These are phyloP conservation scores for Chlorella vulgaris DNA, from an alignment of 139 green algal species.

Conservation along the genomic window DNA sequence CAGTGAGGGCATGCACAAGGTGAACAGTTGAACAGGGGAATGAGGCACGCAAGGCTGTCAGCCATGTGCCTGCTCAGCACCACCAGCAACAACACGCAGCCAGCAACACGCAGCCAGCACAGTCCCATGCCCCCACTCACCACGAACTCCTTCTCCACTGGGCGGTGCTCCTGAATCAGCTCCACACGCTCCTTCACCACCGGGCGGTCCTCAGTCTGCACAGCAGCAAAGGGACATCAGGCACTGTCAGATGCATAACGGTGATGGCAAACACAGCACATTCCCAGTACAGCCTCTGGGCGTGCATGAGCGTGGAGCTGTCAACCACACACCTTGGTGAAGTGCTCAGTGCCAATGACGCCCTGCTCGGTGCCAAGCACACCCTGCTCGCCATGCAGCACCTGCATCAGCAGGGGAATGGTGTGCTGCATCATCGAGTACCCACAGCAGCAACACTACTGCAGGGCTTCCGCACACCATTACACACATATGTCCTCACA, in stretches of 20 bases:
- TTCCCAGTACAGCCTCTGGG: neutral
- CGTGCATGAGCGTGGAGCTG: neutral
- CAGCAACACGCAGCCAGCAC: no score
- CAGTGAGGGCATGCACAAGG: neutral
- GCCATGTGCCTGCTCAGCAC: no score
- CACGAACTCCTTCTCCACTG: conserved; percentile 58
- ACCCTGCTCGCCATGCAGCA: neutral
- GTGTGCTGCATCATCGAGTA: no score
- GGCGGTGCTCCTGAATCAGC: conserved; percentile 47
- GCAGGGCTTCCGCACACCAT: no score
- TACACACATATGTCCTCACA: no score
- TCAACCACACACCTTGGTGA: conserved; percentile 9
- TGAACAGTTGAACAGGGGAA: neutral
- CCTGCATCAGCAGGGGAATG: no score
- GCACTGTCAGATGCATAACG: no score
- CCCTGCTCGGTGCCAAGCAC: neutral
- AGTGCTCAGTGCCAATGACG: neutral
- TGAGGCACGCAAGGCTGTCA: neutral
- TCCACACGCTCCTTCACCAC: conserved; percentile 42
- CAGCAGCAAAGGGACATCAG: no score
- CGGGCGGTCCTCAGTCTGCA: conserved; percentile 46
- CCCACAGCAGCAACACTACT: no score
- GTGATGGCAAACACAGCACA: no score
- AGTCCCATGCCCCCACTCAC: conserved; percentile 8
- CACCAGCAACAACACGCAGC: neutral